These are phyloP conservation scores for Litchi chinensis DNA, from an alignment of 345 rosid species.

Conservation along the genomic window DNA sequence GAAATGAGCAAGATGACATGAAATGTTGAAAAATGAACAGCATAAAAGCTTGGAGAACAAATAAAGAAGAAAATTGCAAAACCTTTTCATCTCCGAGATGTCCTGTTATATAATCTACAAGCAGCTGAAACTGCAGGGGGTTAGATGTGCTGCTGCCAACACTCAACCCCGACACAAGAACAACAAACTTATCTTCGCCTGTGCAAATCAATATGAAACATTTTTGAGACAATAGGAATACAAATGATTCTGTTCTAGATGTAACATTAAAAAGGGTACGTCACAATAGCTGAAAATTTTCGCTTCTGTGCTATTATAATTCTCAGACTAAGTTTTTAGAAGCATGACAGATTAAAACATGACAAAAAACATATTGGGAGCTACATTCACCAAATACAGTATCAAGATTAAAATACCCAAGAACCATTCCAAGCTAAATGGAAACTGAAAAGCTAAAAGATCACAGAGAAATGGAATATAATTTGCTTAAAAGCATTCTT, in stretches of 20 bases:
- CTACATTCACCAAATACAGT: not conserved
- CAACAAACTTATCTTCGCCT: slow-evolving; percentile 85
- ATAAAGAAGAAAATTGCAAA: slow-evolving; percentile 25
- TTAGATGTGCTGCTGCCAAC: slow-evolving; percentile 70
- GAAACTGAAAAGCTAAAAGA: not conserved
- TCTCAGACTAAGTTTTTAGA: too few relatives aligned
- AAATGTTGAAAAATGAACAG: too few relatives aligned
- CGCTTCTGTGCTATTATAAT: not conserved
- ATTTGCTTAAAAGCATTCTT: not conserved
- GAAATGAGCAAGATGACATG: slow-evolving; percentile 15
- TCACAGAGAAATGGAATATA: not conserved
- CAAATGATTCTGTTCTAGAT: slow-evolving; percentile 3
- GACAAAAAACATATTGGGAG: not conserved
- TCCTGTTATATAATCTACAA: slow-evolving; percentile 94
- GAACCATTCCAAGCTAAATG: not conserved
- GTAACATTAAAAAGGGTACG: not conserved
- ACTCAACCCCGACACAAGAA: slow-evolving; percentile 80
- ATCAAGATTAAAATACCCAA: slow-evolving; percentile 1
- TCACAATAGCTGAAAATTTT: not conserved
- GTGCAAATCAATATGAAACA: slow-evolving; percentile 29
- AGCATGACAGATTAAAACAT: too few relatives aligned
- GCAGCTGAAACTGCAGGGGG: slow-evolving; percentile 92
- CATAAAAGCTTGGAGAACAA: slow-evolving; percentile 11
- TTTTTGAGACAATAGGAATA: slow-evolving; percentile 25
- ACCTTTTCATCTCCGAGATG: slow-evolving; percentile 93